Base-by-base conservation (phyloP, 2,329 filamentous ascomycete species). In the Nothophaeocryptopus gaeumannii region DNA sequence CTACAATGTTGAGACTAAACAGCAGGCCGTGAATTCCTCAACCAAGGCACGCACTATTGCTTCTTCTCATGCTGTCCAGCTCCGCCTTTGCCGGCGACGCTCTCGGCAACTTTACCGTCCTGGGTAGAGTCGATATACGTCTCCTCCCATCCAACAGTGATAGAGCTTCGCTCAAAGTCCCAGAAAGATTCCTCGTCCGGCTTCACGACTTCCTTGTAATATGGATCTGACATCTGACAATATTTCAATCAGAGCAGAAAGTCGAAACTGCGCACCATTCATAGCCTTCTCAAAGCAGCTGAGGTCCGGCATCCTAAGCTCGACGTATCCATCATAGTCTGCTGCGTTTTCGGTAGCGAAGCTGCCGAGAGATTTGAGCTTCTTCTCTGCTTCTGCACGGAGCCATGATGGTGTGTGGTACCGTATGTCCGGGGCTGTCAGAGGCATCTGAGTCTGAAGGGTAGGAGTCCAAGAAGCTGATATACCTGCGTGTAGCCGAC, bases 121-220 rank as follows among this genome's bases (percentile, higher is more conserved):
- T 37, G 37, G 11, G 31, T 16, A 5, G 36, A 36, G 16, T 44
- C 44, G 31, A 47, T 39, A 29, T 46, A 50, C 5, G 40, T 42
- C 36, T 52, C 55, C 30, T 58, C 55, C 55, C 55, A 58, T 9
- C 55, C 53, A 5, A 55, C 16, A 1, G 50, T 46, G 13, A 58
- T 45, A 13, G 38, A 33, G 13, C 47, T 53, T 8, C 41, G 50
- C 9, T 30, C 45, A 16, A 47, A 46, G 5, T 58, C 47, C 14
- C 43, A 51, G 40, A 55, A 58, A 3, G 38, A 30, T 39, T 53
- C 38, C 34, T 55, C 55, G 11, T 58, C 55, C 20, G 52, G 43
- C n/a, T 47, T 44, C 5, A 55, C 49, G 2, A 57, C 52, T 30
- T 48, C 29, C 12, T 43, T 47, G n/a, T 57, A 55, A 31, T 53